A percentile compares a stretch with the other conserved stretches of the same genome.
phyloP scores from a whole-genome alignment of 192 early-diverging fungal species.

The Rhizoclosmatium globosum region DNA sequence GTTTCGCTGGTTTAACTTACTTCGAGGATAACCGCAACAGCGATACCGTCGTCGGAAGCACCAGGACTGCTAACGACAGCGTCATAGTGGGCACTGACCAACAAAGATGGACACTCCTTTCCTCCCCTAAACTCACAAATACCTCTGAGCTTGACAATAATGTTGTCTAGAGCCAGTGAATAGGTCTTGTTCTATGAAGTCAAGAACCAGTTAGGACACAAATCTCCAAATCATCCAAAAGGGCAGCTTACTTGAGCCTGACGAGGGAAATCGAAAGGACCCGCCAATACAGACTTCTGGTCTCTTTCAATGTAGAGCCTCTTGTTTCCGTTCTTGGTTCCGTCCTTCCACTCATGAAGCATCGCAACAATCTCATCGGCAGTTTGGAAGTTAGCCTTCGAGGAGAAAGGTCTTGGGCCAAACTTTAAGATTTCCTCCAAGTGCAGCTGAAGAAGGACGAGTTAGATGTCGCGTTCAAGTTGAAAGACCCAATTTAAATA shows the following conservation, averaged over 20 bases:
- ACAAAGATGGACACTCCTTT: constrained; percentile 31
- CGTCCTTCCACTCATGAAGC: background rate
- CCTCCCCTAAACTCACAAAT: background rate
- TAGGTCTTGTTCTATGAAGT: constrained; percentile 1
- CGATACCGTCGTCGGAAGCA: constrained; percentile 57
- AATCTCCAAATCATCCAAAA: background rate
- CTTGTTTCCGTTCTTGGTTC: background rate
- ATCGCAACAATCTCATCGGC: background rate
- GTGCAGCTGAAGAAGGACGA: background rate
- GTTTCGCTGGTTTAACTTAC: background rate
- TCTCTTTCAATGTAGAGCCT: background rate
- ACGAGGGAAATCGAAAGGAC: background rate
- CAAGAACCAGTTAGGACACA: background rate
- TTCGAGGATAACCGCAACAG: constrained; percentile 48
- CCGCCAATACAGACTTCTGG: background rate
- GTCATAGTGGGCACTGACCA: constrained; percentile 57
- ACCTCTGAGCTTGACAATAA: constrained; percentile 10
- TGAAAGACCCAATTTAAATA: background rate
- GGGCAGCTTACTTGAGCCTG: background rate
- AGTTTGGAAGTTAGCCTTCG: background rate
- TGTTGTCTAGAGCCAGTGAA: constrained; percentile 11
- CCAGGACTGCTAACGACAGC: constrained; percentile 41
- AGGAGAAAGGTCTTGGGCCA: constrained; percentile 16
- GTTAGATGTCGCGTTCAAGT: background rate
- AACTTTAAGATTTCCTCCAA: background rate